phyloP scores from a whole-genome alignment of 2,329 filamentous ascomycete genomes.

The Verticillium klebahnii region DNA sequence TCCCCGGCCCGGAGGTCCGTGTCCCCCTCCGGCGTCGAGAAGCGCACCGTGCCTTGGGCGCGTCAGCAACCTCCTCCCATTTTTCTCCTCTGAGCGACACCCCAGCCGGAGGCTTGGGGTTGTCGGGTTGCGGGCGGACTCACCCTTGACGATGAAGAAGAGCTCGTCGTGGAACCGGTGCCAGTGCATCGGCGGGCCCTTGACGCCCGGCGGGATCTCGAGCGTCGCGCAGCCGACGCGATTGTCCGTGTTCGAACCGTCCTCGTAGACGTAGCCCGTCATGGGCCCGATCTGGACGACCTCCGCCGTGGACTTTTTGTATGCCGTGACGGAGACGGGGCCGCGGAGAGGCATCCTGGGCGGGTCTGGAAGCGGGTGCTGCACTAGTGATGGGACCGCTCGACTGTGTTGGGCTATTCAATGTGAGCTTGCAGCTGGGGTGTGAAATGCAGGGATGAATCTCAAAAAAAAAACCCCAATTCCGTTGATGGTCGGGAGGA shows the following conservation, averaged over 20 bases:
- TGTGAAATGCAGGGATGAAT: too few species aligned
- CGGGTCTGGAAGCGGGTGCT: too few species aligned
- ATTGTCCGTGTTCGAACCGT: conserved; percentile 27
- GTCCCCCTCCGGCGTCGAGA: conserved; percentile 26
- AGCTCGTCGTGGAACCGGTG: conserved; percentile 31
- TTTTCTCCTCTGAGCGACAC: background rate
- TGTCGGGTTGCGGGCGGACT: background rate
- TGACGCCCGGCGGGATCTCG: conserved; percentile 23
- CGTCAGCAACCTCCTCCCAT: background rate
- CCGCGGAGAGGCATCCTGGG: conserved; percentile 26
- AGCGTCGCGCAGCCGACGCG: conserved; percentile 25
- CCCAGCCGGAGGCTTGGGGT: too few species aligned
- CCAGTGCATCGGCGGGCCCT: conserved; percentile 32
- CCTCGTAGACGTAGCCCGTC: conserved; percentile 28
- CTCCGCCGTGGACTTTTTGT: conserved; percentile 23
- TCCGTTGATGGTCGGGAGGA: background rate
- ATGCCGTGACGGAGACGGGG: conserved; percentile 22
- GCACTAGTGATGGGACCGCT: too few species aligned
- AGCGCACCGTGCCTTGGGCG: conserved; percentile 20
- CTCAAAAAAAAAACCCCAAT: too few species aligned
- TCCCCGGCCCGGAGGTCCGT: conserved; percentile 23
- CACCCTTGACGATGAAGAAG: conserved; percentile 23
- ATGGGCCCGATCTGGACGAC: conserved; percentile 24
- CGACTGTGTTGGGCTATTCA: too few species aligned
- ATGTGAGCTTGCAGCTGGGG: too few species aligned